phyloP scores from a whole-genome alignment of 2,329 filamentous ascomycete species.

The Fusarium denticulatum region DNA sequence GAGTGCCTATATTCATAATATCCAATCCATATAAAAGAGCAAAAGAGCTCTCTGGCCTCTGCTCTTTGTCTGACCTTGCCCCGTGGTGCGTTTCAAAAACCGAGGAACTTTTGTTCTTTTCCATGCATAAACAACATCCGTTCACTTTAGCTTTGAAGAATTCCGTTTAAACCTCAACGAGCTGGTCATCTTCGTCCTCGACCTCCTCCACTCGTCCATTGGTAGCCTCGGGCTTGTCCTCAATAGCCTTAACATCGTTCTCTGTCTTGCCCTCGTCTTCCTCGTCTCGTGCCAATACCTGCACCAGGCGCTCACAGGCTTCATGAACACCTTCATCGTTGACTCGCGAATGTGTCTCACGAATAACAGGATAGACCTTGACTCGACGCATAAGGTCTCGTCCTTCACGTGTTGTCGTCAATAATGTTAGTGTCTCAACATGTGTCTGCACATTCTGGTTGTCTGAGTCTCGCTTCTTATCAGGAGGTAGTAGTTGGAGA shows the following conservation, averaged over 20 bases:
- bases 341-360: conserved; percentile 84
- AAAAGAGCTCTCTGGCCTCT: background rate
- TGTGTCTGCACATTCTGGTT: conserved; percentile 83
- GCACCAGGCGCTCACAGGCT: conserved; percentile 87
- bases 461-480: conserved; percentile 87
- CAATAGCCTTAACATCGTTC: conserved; percentile 47
- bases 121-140: background rate
- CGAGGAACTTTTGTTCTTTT: background rate
- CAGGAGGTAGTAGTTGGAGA: conserved; percentile 86
- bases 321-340: conserved; percentile 84
- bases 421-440: conserved; percentile 84
- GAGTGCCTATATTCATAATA: conserved; percentile 15
- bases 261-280: conserved; percentile 53
- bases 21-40: background rate
- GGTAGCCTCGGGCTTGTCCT: conserved; percentile 53
- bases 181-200: conserved; percentile 62
- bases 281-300: conserved; percentile 87
- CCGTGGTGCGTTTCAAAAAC: background rate
- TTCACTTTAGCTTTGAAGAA: too few species aligned
- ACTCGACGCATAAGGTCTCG: conserved; percentile 78
- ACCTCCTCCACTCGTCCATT: conserved; percentile 54
- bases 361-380: conserved; percentile 88
- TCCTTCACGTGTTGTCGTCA: conserved; percentile 81
- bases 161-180: conserved; percentile 61
- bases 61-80: too few species aligned